These are phyloP conservation scores for Tulasnella sp. DNA, from an alignment of 768 basidiomycete species.

Conservation along the genomic window DNA sequence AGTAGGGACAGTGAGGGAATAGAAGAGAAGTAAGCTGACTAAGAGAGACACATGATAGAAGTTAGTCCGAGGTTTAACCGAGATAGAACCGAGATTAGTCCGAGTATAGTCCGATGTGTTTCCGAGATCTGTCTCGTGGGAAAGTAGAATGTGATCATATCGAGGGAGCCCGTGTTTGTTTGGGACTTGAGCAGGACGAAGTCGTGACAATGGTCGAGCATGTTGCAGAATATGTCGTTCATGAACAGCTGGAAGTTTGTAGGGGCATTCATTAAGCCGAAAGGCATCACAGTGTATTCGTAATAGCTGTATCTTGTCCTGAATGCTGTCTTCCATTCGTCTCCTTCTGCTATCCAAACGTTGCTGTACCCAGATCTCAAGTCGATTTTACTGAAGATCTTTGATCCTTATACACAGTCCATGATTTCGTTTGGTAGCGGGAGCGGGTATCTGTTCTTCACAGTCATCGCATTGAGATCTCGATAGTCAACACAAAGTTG, in stretches of 20 bases:
- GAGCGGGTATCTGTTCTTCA: background rate
- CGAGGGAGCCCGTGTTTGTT: too few species aligned
- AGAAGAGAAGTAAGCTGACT: too few species aligned
- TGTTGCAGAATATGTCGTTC: constrained; percentile 19
- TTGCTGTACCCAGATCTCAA: constrained; percentile 11
- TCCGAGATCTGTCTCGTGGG: too few species aligned
- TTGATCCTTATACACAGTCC: background rate
- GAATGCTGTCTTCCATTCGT: constrained; percentile 25
- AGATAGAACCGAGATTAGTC: too few species aligned
- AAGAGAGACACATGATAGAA: too few species aligned
- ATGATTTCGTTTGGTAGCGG: background rate
- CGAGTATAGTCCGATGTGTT: too few species aligned
- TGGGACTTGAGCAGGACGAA: too few species aligned
- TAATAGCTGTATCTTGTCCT: constrained; percentile 19
- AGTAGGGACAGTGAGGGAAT: too few species aligned
- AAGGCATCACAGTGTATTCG: constrained; percentile 20
- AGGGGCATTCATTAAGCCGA: constrained; percentile 18
- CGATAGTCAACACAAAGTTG: background rate
- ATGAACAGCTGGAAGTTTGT: constrained; percentile 10
- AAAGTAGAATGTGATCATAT: too few species aligned
- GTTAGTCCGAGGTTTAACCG: too few species aligned
- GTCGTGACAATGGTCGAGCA: too few species aligned
- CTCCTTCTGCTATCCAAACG: constrained; percentile 8
- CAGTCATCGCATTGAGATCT: background rate
- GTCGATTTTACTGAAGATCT: constrained; percentile 5